Percentiles rank a stretch among this genome's conserved stretches.
Conservation (phyloP, 225 moss, liverwort and hornwort genomes). For the Physcomitrellopsis africana region DNA sequence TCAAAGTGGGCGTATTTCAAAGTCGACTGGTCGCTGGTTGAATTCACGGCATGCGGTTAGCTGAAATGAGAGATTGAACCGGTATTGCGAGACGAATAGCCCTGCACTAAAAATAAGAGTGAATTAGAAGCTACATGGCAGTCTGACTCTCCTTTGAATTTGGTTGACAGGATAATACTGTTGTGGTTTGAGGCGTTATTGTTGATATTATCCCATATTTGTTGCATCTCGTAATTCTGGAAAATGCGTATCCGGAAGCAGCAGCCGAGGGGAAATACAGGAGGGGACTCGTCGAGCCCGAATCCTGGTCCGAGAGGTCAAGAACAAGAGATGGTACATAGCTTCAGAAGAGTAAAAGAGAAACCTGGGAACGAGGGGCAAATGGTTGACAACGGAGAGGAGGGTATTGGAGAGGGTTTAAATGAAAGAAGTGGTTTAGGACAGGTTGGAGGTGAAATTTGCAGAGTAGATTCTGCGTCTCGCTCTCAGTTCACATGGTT, state of each 20-base stretch:
- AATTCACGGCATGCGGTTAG: not conserved
- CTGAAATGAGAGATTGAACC: slow-evolving; percentile 4
- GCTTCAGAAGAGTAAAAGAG: slow-evolving; percentile 34
- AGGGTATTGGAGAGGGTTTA: slow-evolving; percentile 6
- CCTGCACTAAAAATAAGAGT: not conserved
- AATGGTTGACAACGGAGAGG: slow-evolving; percentile 19
- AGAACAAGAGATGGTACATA: slow-evolving; percentile 37
- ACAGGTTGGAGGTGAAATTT: slow-evolving; percentile 22
- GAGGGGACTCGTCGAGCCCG: slow-evolving; percentile 38
- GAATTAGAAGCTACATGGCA: not conserved
- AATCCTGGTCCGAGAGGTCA: slow-evolving; percentile 23
- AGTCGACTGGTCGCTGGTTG: not conserved
- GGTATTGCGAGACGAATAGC: not conserved
- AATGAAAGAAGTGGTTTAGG: slow-evolving; percentile 30
- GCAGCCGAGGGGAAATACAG: slow-evolving; percentile 37
- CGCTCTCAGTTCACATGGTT: slow-evolving; percentile 60
- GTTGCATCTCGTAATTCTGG: slow-evolving; percentile 13
- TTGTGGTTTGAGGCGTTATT: slow-evolving; percentile 6
- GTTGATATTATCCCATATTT: not conserved
- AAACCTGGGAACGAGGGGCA: slow-evolving; percentile 36
- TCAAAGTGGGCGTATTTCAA: not conserved
- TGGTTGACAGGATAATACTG: slow-evolving; percentile 21
- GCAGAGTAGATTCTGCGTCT: slow-evolving; percentile 40
- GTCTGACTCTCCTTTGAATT: slow-evolving; percentile 19
- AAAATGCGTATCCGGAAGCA: slow-evolving; percentile 65